Conservation (phyloP, 352 stramenopile genomes). For the Globisporangium paddicum region DNA sequence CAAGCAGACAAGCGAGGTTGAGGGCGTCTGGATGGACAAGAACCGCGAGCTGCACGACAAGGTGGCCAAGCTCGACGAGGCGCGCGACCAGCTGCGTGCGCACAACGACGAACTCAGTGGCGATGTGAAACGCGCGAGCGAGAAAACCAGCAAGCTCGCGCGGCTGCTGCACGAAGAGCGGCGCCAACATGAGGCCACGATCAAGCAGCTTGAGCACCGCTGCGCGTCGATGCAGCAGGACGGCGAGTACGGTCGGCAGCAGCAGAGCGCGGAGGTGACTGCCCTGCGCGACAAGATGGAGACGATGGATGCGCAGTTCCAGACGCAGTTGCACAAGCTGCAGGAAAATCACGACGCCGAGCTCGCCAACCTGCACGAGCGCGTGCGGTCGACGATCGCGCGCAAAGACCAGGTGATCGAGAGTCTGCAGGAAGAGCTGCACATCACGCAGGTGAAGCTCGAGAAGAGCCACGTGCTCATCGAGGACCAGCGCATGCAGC, state of each 20-base stretch:
- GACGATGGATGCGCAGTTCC: slow-evolving; percentile 30
- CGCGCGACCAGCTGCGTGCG: slow-evolving; percentile 34
- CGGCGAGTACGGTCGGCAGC: slow-evolving; percentile 30
- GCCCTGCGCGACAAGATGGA: slow-evolving; percentile 43
- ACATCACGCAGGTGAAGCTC: slow-evolving; percentile 68
- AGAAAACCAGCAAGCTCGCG: slow-evolving; percentile 51
- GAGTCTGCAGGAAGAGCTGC: slow-evolving; percentile 61
- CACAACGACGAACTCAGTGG: slow-evolving; percentile 43
- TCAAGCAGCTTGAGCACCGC: slow-evolving; percentile 43
- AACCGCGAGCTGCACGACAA: slow-evolving; percentile 76
- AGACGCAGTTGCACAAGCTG: slow-evolving; percentile 35
- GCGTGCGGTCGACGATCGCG: slow-evolving; percentile 58
- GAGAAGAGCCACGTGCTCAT: slow-evolving; percentile 73
- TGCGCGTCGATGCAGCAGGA: slow-evolving; percentile 36
- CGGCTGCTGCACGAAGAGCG: slow-evolving; percentile 59
- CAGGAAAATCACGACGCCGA: slow-evolving; percentile 52
- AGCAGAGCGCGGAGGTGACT: slow-evolving; percentile 37
- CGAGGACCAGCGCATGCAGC: slow-evolving; percentile 63
- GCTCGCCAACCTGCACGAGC: slow-evolving; percentile 60
- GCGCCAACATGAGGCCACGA: slow-evolving; percentile 32
- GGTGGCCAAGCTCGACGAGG: slow-evolving; percentile 39
- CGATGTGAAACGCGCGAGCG: slow-evolving; percentile 35
- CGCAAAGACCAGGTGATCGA: slow-evolving; percentile 65
- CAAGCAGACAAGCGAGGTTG: slow-evolving; percentile 73
- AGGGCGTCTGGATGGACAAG: slow-evolving; percentile 84